Evolutionary conservation across 140 eudicot species (phyloP), one percentile per base, ranked within the genome.

Genomic region (Bidens hawaiensis): DNA sequence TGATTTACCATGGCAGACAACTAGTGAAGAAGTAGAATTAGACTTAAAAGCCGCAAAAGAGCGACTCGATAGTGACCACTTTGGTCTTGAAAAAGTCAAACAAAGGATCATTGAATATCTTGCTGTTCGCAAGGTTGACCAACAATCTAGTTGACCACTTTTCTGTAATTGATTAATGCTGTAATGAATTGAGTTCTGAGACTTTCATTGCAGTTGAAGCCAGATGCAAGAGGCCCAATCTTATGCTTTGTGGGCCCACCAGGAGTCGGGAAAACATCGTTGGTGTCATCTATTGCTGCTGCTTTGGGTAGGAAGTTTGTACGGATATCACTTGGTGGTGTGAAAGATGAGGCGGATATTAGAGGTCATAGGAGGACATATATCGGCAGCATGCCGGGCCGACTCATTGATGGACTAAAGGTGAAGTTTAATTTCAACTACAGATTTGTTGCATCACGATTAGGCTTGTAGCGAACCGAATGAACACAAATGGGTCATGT

Each of bases 161-260:
- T 36, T 61, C 16, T 22, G 13, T 51, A n/a, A 46, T 15, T 11
- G 25, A 10, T 17, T 16, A 28, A 16, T 16, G 13, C n/a, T 56
- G 26, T 31, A 10, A 30, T 54, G 31, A 63, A 61, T 31, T 17
- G 14, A 17, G 12, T 49, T 70, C 2, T 28, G 13, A 28, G 19
- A 0, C 22, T 61, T 28, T 38, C 5, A 40, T 53, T 83, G 62
- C 95, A 93, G 99, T 83, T 93, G 60, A 93, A 93, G 68, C 96
- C 99, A 52, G 94, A 85, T 79, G 99, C 99, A 6, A 82, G 94
- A 75, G 96, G 99, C 18, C 95, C 99, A 9, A 80, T 93, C 13
- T 73, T 93, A 80, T 93, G 99, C 74, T 93, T 93, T 72, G 99
- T 93, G 62, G 99, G 99, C 30, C 99, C 99, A 72, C 99, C 99